These are phyloP conservation scores for Nitzschia inconspicua DNA, from an alignment of 108 stramenopile genomes.

Conservation along the genomic window DNA sequence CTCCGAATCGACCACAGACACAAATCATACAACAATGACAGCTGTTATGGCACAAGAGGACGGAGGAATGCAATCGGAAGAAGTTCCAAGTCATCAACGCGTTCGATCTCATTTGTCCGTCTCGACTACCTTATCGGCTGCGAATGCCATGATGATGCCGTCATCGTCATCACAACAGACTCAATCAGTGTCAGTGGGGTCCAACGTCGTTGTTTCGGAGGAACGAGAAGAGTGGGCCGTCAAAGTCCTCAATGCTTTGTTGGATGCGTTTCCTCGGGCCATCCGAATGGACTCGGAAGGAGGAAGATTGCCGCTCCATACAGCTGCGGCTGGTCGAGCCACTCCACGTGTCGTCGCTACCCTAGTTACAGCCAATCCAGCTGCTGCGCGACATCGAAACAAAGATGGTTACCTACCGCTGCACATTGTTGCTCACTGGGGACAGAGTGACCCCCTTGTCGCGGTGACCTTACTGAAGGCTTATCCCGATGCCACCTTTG, in stretches of 20 bases:
- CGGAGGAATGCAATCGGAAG: constrained; percentile 28
- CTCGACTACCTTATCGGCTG: neutral
- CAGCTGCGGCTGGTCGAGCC: constrained; percentile 45
- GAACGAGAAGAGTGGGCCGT: constrained; percentile 75
- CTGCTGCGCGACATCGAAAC: constrained; percentile 79
- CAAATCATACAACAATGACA: constrained; percentile 34
- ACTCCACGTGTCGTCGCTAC: constrained; percentile 2
- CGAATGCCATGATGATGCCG: neutral
- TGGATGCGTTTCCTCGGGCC: constrained; percentile 77
- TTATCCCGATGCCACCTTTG: constrained; percentile 86
- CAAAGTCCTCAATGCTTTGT: constrained; percentile 70
- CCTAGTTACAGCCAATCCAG: constrained; percentile 73
- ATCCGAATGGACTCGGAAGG: constrained; percentile 78
- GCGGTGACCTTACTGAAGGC: constrained; percentile 57
- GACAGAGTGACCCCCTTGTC: constrained; percentile 76
- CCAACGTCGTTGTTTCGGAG: constrained; percentile 31
- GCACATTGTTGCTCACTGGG: constrained; percentile 84
- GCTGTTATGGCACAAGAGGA: constrained; percentile 38
- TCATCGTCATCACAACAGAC: neutral
- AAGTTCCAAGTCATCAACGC: constrained; percentile 14
- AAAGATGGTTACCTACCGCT: constrained; percentile 80
- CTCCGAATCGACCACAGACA: constrained; percentile 36
- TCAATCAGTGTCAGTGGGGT: constrained; percentile 34
- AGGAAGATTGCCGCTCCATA: constrained; percentile 77
- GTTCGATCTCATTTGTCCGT: neutral